Base-by-base conservation (phyloP, 805 yeast genomes). In the Metschnikowia arizonensis region DNA sequence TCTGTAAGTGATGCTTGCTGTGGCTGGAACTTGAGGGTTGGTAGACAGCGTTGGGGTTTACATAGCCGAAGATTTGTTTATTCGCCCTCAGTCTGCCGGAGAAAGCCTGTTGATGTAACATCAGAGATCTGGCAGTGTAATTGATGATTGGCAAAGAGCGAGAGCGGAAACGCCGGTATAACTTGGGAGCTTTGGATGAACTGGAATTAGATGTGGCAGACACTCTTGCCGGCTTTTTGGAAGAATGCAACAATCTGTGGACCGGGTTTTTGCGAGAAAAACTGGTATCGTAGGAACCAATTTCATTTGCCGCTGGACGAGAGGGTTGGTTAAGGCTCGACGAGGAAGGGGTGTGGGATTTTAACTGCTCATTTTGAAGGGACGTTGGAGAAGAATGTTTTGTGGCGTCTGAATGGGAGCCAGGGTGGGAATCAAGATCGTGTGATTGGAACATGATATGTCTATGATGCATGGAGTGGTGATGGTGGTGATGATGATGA, bases 61-160 rank as follows among this genome's bases (percentile, higher is more conserved):
- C 40, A 17, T 33, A 34, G 31, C 46, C 66, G 67, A 44, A 45
- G 31, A 40, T 31, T 48, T 52, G 56, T 35, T 48, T 56, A 37
- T 37, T 44, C 38, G 44, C 56, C 40, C 41, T 31, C 36, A 44
- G 44, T 19, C 50, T 49, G 19, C 40, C 24, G 3, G 50, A 44
- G 15, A 49, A 46, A 24, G 47, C 37, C 31, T 40, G 54, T 33
- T 47, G 54, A 31, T 49, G 55, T 40, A 50, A 34, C 28, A 50
- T 30, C 19, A 47, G 50, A 8, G 54, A 44, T 32, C 55, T 44
- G 15, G 49, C 38, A 40, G 57, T 57, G 53, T 68, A 70, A 54
- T 60, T 65, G 45, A 71, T 70, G 49, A 70, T 71, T 44, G 76
- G 76, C 45, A 71, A 61, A 8, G 70, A 63, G 39, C 74, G 59